Conservation (phyloP, 2,329 filamentous ascomycete genomes). For the Cyphellophora europaea region DNA sequence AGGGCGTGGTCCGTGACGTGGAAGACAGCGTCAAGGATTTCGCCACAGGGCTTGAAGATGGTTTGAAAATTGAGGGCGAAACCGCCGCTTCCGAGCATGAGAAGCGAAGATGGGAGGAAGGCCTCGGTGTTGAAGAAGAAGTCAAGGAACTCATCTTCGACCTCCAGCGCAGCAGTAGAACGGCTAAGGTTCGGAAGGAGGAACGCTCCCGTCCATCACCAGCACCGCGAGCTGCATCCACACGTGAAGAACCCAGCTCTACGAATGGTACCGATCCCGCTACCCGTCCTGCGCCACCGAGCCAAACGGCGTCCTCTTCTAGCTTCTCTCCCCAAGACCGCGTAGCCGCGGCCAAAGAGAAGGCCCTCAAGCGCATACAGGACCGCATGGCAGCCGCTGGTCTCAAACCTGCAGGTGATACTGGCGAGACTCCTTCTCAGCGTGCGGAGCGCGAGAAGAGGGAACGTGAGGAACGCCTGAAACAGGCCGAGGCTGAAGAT, state of each 20-base stretch:
- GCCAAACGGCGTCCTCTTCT: slow-evolving; percentile 56
- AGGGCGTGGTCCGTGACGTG: slow-evolving; percentile 92
- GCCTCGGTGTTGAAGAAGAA: slow-evolving; percentile 88
- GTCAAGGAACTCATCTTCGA: slow-evolving; percentile 98
- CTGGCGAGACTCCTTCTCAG: slow-evolving; percentile 72
- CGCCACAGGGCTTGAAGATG: slow-evolving; percentile 73
- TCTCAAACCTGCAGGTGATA: slow-evolving; percentile 71
- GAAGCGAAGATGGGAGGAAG: slow-evolving; percentile 89
- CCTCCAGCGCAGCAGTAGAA: slow-evolving; percentile 74
- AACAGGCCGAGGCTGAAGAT: slow-evolving; percentile 90
- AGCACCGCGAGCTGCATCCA: slow-evolving; percentile 44
- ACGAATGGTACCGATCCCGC: slow-evolving; percentile 28
- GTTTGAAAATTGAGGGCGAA: slow-evolving; percentile 68
- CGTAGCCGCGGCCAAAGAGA: slow-evolving; percentile 92
- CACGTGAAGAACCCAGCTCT: slow-evolving; percentile 45
- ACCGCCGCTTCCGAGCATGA: slow-evolving; percentile 79
- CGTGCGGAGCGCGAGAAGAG: slow-evolving; percentile 78
- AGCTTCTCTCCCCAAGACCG: slow-evolving; percentile 90
- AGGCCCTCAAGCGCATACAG: slow-evolving; percentile 93
- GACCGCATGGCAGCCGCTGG: slow-evolving; percentile 89
- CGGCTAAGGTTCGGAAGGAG: slow-evolving; percentile 58
- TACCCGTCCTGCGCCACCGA: slow-evolving; percentile 33
- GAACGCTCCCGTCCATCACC: slow-evolving; percentile 48
- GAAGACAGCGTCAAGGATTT: slow-evolving; percentile 94
- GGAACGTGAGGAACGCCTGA: slow-evolving; percentile 78